These are phyloP conservation scores for Amesomyces nigricolor DNA, from an alignment of 2,329 filamentous ascomycete genomes.

Conservation along the genomic window DNA sequence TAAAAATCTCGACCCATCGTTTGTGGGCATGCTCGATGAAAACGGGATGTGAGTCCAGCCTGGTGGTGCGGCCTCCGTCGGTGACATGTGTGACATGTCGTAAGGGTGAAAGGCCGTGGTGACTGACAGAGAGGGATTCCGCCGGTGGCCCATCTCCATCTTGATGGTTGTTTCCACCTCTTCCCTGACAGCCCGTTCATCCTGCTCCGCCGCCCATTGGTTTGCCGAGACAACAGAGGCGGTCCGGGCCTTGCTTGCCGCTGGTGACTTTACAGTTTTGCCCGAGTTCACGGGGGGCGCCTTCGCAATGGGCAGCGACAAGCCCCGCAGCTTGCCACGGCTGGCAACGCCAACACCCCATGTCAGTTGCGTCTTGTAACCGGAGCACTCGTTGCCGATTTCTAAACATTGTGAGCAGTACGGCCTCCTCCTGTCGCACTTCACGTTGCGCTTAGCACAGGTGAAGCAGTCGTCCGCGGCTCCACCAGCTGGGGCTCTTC, in stretches of 20 bases:
- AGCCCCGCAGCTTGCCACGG: conserved; percentile 84
- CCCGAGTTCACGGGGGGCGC: conserved; percentile 47
- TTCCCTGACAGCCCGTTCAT: conserved; percentile 27
- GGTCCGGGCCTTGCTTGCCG: conserved; percentile 37
- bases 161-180: conserved; percentile 33
- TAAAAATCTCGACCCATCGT: conserved; percentile 40
- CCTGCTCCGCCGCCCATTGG: conserved; percentile 34
- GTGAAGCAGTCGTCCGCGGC: conserved; percentile 94
- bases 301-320: conserved; percentile 68
- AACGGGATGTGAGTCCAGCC: conserved; percentile 46
- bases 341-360: conserved; percentile 96
- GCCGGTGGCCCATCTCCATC: conserved; percentile 26
- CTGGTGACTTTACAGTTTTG: conserved; percentile 41
- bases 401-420: conserved; percentile 95
- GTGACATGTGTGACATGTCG: conserved; percentile 49
- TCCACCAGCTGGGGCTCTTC: conserved; percentile 81
- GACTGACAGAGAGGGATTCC: conserved; percentile 39
- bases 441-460: conserved; percentile 74
- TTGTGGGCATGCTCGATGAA: conserved; percentile 37
- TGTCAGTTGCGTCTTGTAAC: conserved; percentile 93
- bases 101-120: conserved; percentile 37
- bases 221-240: conserved; percentile 38
- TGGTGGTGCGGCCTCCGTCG: conserved; percentile 39
- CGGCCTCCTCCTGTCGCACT: conserved; percentile 85
- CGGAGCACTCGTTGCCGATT: conserved; percentile 84